phyloP scores from a whole-genome alignment of 345 rosid genomes.

The Dipteronia dyeriana region DNA sequence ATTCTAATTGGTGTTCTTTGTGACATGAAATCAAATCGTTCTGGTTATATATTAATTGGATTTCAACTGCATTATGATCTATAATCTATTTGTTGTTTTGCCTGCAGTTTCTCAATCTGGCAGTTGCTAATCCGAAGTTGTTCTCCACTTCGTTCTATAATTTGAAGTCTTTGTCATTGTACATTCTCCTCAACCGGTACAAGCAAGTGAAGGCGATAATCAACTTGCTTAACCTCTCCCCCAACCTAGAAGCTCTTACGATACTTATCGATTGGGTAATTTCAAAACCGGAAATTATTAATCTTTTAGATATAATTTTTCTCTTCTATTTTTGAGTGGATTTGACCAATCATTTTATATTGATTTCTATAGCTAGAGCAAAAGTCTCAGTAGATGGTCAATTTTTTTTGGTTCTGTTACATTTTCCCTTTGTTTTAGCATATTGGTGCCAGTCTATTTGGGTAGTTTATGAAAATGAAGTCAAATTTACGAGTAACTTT shows the following conservation, averaged over 20 bases:
- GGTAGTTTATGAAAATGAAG: no score
- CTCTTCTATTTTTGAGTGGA: no score
- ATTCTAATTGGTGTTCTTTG: no score
- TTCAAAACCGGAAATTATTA: background rate
- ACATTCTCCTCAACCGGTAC: no score
- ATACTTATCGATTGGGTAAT: slow-evolving; percentile 4
- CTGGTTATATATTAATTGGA: background rate
- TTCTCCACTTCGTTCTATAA: background rate
- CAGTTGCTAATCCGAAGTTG: background rate
- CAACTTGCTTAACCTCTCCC: background rate
- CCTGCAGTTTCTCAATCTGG: background rate
- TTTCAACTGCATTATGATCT: background rate
- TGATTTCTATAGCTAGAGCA: no score
- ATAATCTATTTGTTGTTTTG: background rate
- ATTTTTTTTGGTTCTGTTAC: no score
- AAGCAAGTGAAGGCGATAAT: background rate
- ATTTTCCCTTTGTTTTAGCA: no score
- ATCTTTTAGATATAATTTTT: background rate
- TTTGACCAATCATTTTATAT: no score
- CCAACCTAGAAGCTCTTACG: slow-evolving; percentile 7
- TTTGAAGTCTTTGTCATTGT: background rate
- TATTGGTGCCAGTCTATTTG: no score
- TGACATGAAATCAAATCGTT: background rate
- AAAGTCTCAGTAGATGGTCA: no score
- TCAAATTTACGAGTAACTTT: no score